These are phyloP conservation scores for Thermothelomyces thermophilus DNA, from an alignment of 2,329 filamentous ascomycete genomes.

Conservation along the genomic window DNA sequence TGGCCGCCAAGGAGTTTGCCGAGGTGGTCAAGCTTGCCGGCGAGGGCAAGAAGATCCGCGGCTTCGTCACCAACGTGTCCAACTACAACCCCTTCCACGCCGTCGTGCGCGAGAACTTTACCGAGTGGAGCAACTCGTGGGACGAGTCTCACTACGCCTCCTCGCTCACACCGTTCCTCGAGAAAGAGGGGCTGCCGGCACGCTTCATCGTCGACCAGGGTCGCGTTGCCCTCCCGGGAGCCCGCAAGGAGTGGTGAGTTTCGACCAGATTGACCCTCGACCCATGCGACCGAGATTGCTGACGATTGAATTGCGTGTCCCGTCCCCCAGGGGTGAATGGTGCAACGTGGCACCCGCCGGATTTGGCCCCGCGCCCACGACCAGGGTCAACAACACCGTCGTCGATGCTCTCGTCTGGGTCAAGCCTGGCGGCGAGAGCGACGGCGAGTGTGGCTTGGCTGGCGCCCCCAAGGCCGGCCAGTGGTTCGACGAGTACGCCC, in stretches of 20 bases:
- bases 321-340: conserved; percentile 32
- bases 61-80: conserved; percentile 40
- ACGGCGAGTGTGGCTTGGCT: conserved; percentile 34
- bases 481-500: conserved; percentile 38
- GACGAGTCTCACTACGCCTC: conserved; percentile 37
- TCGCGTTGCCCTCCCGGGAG: conserved; percentile 33
- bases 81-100: conserved; percentile 39
- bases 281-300: not conserved
- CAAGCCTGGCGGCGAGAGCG: conserved; percentile 40
- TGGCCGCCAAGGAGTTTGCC: conserved; percentile 36
- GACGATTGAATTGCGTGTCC: not conserved
- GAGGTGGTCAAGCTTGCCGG: conserved; percentile 33
- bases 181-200: conserved; percentile 34
- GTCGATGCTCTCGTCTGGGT: conserved; percentile 40
- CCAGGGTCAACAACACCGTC: conserved; percentile 30
- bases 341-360: conserved; percentile 38
- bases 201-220: conserved; percentile 42
- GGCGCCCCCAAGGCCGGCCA: conserved; percentile 34
- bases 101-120: conserved; percentile 34
- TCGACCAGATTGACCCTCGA: too few species aligned
- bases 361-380: conserved; percentile 34
- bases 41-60: conserved; percentile 31
- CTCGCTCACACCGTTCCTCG: conserved; percentile 34
- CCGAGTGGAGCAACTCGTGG: conserved; percentile 34
- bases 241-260: conserved; percentile 31